Percentiles rank a stretch among this genome's conserved stretches.
phyloP scores from a whole-genome alignment of 768 basidiomycete genomes.

The Auriscalpium orientale region DNA sequence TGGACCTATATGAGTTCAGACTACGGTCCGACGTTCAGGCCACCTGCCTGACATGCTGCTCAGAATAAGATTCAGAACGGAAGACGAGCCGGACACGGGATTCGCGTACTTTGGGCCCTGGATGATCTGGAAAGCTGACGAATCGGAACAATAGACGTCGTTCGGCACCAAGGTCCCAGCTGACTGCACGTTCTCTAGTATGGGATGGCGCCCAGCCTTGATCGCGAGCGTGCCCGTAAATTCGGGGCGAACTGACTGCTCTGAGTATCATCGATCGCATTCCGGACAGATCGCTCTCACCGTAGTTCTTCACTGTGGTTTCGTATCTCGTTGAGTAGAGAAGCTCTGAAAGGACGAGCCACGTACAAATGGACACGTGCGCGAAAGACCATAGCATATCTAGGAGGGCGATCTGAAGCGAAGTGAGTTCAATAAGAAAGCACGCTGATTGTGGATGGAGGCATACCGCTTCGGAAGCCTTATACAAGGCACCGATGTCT shows the following conservation, averaged over 20 bases:
- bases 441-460: too few relatives aligned
- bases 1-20: conserved; percentile 11
- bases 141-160: conserved; percentile 82
- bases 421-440: neutral
- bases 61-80: neutral
- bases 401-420: conserved; percentile 64
- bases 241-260: conserved; percentile 70
- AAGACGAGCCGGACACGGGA: neutral
- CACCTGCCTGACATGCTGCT: conserved; percentile 53
- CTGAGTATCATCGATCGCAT: neutral
- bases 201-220: conserved; percentile 82
- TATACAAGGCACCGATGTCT: conserved; percentile 77
- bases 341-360: neutral
- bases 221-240: conserved; percentile 87
- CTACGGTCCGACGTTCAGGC: neutral
- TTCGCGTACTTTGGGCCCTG: conserved; percentile 76
- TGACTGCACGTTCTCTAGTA: conserved; percentile 67
- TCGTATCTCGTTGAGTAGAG: neutral
- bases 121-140: conserved; percentile 84
- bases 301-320: conserved; percentile 41
- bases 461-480: conserved; percentile 80
- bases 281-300: conserved; percentile 18
- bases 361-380: conserved; percentile 70
- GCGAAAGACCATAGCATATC: conserved; percentile 92
- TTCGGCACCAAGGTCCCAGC: conserved; percentile 74